phyloP scores from a whole-genome alignment of 192 early-diverging fungal species.

The Coemansia sp. region DNA sequence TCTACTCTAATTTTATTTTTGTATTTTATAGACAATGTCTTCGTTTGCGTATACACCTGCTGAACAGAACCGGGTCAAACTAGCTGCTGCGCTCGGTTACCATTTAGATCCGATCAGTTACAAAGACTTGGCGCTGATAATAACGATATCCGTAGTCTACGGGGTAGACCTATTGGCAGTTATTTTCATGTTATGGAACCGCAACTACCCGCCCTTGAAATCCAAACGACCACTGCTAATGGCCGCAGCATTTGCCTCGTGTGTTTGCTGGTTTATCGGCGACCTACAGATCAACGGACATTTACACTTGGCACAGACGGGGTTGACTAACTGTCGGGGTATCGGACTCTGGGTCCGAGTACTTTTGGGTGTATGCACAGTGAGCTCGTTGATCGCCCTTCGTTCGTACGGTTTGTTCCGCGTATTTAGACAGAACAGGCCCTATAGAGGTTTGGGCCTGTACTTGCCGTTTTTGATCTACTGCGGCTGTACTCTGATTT shows the following conservation, averaged over 20 bases:
- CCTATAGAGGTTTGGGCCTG: conserved; percentile 33
- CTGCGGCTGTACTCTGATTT: conserved; percentile 25
- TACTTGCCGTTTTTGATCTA: conserved; percentile 40
- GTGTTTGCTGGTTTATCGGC: conserved; percentile 52
- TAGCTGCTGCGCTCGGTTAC: conserved; percentile 30
- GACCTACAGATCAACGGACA: conserved; percentile 55
- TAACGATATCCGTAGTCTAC: conserved; percentile 31
- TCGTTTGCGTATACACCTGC: conserved; percentile 38
- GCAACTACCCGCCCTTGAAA: conserved; percentile 49
- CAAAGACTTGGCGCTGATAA: conserved; percentile 36
- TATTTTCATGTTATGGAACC: conserved; percentile 41
- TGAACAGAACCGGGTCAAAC: conserved; percentile 34
- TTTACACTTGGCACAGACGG: conserved; percentile 26
- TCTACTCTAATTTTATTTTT: background rate
- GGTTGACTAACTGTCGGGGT: conserved; percentile 32
- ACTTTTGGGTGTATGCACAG: conserved; percentile 50
- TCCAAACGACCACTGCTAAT: conserved; percentile 47
- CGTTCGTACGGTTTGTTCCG: conserved; percentile 48
- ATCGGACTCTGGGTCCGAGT: conserved; percentile 53
- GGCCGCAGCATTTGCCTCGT: conserved; percentile 23
- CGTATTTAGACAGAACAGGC: conserved; percentile 29
- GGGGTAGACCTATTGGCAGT: conserved; percentile 41
- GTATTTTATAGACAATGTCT: conserved; percentile 12
- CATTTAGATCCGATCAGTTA: conserved; percentile 36
- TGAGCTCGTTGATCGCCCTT: conserved; percentile 43